Base-by-base conservation (phyloP, 169 alveolate genomes). In the Babesia sp. region DNA sequence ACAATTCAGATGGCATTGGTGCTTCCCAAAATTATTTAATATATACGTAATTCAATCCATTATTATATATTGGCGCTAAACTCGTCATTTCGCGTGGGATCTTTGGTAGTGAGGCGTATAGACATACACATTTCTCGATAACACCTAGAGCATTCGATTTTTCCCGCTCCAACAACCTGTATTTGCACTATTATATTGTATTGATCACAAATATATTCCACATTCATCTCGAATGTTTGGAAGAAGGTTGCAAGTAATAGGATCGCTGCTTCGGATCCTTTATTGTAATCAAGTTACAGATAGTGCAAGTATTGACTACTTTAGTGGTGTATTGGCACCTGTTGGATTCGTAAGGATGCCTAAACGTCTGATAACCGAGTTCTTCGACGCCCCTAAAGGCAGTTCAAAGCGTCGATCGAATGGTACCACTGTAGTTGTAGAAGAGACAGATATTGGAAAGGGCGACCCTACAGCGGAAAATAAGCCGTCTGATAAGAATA, bases 331-430 rank as follows among this genome's bases (percentile, higher is more conserved):
- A 4, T 1, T 12, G 33, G 12, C 26, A 6, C 61, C 7, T 28
- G 11, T 57, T 20, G 45, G 67, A 22, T 57, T 24, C 36, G 24
- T 46, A 3, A 37, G 53, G 22, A 79, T 79, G 87, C 24, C 77
- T 14, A 79, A 79, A 45, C 69, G 87, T 11, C 83, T 79, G 12
- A 58, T 79, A 8, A 79, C 87, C 12, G 87, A 79, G 42, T 79
- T 79, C 66, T 79, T 79, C 56, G 72, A 36, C 4, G 24, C 71
- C 36, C 24, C 51, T 12, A 70, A 31, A 53, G 83, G 55, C 9
- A 28, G 50, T 46, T 48, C 71, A 6, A 58, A 45, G 34, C 57
- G 58, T 36, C 42, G 24, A 50, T 57, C n/a, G 4, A 12, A n/a
- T 31, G 29, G 37, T 41, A 26, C 34, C 46, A 41, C 45, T 8